phyloP scores from a whole-genome alignment of 1,139 yeast species.

The Candida glucosophila region DNA sequence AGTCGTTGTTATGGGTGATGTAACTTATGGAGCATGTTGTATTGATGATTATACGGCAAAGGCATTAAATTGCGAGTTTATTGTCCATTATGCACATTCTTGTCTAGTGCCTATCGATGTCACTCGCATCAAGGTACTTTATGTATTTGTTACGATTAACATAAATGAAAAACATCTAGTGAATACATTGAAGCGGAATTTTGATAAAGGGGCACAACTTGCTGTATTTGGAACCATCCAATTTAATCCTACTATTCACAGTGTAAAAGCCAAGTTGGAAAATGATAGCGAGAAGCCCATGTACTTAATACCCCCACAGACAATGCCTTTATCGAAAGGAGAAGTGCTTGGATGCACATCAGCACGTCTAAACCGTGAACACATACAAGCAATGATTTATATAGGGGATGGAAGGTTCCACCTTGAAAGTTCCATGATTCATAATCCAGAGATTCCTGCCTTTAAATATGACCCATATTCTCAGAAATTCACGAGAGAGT shows the following conservation, averaged over 20 bases:
- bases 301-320: conserved; percentile 78
- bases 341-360: conserved; percentile 97
- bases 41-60: conserved; percentile 94
- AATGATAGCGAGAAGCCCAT: conserved; percentile 42
- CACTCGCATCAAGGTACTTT: conserved; percentile 80
- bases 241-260: conserved; percentile 89
- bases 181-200: conserved; percentile 67
- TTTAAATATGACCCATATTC: conserved; percentile 93
- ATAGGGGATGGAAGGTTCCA: conserved; percentile 97
- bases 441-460: conserved; percentile 91
- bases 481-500: conserved; percentile 80
- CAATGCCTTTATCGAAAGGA: conserved; percentile 87
- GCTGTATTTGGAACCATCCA: conserved; percentile 95
- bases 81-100: conserved; percentile 95
- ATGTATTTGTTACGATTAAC: conserved; percentile 90
- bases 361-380: conserved; percentile 58
- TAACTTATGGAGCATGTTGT: conserved; percentile 97
- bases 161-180: conserved; percentile 79
- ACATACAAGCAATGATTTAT: conserved; percentile 74
- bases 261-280: conserved; percentile 54
- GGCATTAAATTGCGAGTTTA: conserved; percentile 85
- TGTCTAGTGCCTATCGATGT: conserved; percentile 94
- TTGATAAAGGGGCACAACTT: conserved; percentile 48
- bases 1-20: conserved; percentile 96
- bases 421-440: conserved; percentile 93